Evolutionary conservation across 108 stramenopile species (phyloP), one percentile per base, ranked within the genome.

Genomic region (Craspedostauros australis): DNA sequence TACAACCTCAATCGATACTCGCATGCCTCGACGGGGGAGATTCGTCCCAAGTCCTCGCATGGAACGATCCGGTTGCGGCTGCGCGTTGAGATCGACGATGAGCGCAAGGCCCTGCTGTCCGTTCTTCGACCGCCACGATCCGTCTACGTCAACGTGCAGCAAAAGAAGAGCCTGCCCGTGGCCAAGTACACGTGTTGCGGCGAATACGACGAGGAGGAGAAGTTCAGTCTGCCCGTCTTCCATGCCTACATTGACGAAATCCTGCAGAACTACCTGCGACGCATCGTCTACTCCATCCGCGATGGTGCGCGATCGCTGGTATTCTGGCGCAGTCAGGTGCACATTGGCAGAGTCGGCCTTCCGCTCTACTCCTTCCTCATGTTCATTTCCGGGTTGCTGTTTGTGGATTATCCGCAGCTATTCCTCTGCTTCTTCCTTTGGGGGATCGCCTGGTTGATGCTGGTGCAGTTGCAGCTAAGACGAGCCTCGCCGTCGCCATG

Each of bases 191-290:
- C 71, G 0, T 31, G 39, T 2, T 48, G 37, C 3, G 71, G 71
- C 8, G 60, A 72, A 47, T 59, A 70, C 42, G 49, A 72, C 48
- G 52, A 64, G 39, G 58, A 66, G 49, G 60, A 60, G 20, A 54
- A 52, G 14, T 72, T 60, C 53, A 41, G 54, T 29, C 27, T 67
- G n/a, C 31, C 41, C 5, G 50, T 66, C 14, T 30, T 66, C 16
- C 45, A 28, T 19, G 39, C 37, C 2, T 72, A 72, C 41, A 60
- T 72, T 39, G 49, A 72, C 45, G 71, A 72, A 38, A 61, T 72
- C 16, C n/a, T 55, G 26, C 54, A 72, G 28, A 41, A 39, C 23
- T 63, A 70, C 28, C 15, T 51, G 3, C 37, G 55, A 19, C 61
- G 56, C 8, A 26, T 63, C 14, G 14, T 57, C 0, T 63, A 50